Conservation (phyloP, 2,329 filamentous ascomycete genomes). For the Xylariomycetidae sp. region DNA sequence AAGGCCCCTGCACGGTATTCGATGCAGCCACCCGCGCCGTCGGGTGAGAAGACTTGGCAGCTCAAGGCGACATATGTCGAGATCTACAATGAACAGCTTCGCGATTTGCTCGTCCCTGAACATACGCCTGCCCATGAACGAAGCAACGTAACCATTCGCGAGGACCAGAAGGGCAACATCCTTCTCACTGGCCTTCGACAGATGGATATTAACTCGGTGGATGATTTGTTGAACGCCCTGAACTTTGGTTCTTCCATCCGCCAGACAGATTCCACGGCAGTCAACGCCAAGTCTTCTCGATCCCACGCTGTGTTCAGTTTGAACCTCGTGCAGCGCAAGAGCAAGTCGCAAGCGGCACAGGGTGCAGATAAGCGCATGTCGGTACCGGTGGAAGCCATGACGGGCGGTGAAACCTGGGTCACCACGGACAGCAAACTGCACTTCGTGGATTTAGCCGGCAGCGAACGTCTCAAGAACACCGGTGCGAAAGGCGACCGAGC, state of each 20-base stretch:
- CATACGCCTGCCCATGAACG: conserved; percentile 63
- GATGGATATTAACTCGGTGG: conserved; percentile 81
- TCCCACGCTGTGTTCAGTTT: conserved; percentile 97
- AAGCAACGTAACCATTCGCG: conserved; percentile 78
- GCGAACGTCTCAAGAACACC: conserved; percentile 94
- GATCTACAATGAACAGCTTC: conserved; percentile 95
- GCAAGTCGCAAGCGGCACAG: conserved; percentile 44
- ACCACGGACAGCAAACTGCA: conserved; percentile 97
- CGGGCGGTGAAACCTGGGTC: conserved; percentile 61
- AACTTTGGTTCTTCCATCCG: conserved; percentile 91
- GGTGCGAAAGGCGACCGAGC: conserved; percentile 91
- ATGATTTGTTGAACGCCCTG: conserved; percentile 82
- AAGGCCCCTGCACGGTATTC: conserved; percentile 77
- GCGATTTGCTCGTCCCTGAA: conserved; percentile 82
- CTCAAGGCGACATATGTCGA: conserved; percentile 92
- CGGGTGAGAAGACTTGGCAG: conserved; percentile 74
- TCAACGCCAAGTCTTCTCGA: conserved; percentile 95
- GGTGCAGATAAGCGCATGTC: conserved; percentile 78
- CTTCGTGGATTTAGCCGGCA: conserved; percentile 95
- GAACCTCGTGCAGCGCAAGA: conserved; percentile 83
- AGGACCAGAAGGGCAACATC: conserved; percentile 92
- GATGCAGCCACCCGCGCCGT: conserved; percentile 38
- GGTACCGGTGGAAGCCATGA: conserved; percentile 74
- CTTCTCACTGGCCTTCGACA: conserved; percentile 85
- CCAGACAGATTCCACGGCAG: conserved; percentile 93